These are phyloP conservation scores for Fistulifera pelliculosa DNA, from an alignment of 108 stramenopile species.

Conservation along the genomic window DNA sequence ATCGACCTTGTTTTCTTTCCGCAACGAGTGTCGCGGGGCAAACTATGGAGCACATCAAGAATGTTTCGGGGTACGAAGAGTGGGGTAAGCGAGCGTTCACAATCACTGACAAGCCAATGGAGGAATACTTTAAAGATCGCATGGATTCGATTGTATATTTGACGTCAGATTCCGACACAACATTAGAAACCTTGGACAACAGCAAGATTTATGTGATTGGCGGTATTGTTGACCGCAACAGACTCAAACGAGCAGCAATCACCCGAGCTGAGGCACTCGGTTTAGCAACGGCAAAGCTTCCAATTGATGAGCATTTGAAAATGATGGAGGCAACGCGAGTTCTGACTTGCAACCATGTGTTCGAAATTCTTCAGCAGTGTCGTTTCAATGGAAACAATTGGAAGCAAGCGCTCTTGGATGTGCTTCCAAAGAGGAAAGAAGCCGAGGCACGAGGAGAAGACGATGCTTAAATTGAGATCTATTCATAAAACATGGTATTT, in stretches of 20 bases:
- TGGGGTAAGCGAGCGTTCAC: conserved; percentile 55
- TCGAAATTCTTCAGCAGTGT: conserved; percentile 68
- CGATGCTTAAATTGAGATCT: not conserved
- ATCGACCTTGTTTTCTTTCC: conserved; percentile 40
- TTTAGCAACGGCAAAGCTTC: conserved; percentile 61
- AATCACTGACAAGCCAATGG: conserved; percentile 27
- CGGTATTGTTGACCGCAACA: conserved; percentile 82
- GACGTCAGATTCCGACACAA: conserved; percentile 68
- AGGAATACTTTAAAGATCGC: conserved; percentile 33
- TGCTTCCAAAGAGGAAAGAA: conserved; percentile 66
- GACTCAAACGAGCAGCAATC: conserved; percentile 54
- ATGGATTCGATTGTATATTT: conserved; percentile 54
- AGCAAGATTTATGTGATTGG: conserved; percentile 72
- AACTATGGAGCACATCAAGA: conserved; percentile 42
- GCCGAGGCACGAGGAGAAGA: conserved; percentile 6
- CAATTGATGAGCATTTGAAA: conserved; percentile 46
- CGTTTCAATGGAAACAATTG: conserved; percentile 56
- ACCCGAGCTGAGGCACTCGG: conserved; percentile 52
- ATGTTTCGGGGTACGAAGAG: conserved; percentile 67
- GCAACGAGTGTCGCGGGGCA: conserved; percentile 32
- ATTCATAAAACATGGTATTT: not conserved
- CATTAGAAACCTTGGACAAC: conserved; percentile 40
- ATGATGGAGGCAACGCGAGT: conserved; percentile 51
- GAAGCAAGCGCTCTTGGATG: conserved; percentile 51
- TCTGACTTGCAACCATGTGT: conserved; percentile 77